These are phyloP conservation scores for Inga oerstediana DNA, from an alignment of 306 rosid species.

Conservation along the genomic window DNA sequence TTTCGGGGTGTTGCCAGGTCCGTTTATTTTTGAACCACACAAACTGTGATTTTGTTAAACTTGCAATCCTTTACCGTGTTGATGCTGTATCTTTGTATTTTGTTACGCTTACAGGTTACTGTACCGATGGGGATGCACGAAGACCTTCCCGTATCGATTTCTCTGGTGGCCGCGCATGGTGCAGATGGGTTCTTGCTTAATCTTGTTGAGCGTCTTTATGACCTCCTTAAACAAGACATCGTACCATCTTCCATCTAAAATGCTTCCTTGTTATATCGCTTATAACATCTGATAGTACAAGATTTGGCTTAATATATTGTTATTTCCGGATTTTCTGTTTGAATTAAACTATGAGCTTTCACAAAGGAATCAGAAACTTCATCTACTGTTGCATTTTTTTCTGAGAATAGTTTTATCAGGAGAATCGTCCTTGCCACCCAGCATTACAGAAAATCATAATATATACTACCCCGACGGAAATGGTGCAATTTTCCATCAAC, in stretches of 20 bases:
- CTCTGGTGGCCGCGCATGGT: slow-evolving; percentile 76
- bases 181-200: slow-evolving; percentile 78
- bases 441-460: too few relatives aligned
- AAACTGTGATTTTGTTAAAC: background rate
- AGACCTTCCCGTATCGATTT: slow-evolving; percentile 71
- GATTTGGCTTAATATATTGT: background rate
- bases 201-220: slow-evolving; percentile 65
- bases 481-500: too few relatives aligned
- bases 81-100: background rate
- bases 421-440: background rate
- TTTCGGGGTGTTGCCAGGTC: slow-evolving; percentile 92
- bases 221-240: slow-evolving; percentile 47
- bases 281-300: background rate
- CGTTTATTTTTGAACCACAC: slow-evolving; percentile 2
- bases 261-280: background rate
- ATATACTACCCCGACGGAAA: too few relatives aligned
- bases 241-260: slow-evolving; percentile 1
- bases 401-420: background rate
- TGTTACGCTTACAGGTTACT: slow-evolving; percentile 58
- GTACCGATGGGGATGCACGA: slow-evolving; percentile 73
- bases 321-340: background rate
- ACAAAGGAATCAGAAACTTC: background rate
- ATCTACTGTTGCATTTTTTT: background rate
- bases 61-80: background rate
- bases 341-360: background rate